Evolutionary conservation across 2,329 filamentous ascomycete genomes (phyloP).

Genomic region (Monosporascus sp.): DNA sequence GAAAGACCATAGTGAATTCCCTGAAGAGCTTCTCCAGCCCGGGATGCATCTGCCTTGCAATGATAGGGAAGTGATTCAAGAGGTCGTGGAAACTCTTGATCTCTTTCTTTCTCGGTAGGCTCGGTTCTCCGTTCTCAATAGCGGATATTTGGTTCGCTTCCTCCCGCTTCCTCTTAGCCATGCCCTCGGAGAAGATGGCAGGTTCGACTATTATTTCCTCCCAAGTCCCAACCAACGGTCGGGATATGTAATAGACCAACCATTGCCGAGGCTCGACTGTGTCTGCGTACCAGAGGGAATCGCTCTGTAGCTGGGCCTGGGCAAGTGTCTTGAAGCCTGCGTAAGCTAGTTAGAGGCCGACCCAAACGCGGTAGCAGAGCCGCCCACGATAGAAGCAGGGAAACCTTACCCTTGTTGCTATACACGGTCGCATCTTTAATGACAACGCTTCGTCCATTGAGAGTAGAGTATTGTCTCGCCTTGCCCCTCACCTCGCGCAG

Average conservation of each 20-base stretch:
- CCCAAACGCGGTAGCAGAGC: background rate
- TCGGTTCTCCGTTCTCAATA: conserved; percentile 38
- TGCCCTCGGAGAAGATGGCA: conserved; percentile 52
- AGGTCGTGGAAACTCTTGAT: conserved; percentile 88
- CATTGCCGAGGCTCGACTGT: conserved; percentile 87
- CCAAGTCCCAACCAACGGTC: conserved; percentile 77
- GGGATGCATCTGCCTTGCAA: conserved; percentile 91
- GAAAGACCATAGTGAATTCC: conserved; percentile 81
- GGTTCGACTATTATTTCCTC: conserved; percentile 70
- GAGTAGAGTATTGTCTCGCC: conserved; percentile 87
- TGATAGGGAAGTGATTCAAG: conserved; percentile 88
- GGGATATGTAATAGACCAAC: conserved; percentile 94
- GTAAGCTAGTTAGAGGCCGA: conserved; percentile 7
- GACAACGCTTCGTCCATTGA: conserved; percentile 89
- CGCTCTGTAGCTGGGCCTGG: conserved; percentile 80
- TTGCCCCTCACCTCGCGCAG: conserved; percentile 86
- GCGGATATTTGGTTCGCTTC: conserved; percentile 33
- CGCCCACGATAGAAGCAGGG: conserved; percentile 12
- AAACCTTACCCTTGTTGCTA: conserved; percentile 78
- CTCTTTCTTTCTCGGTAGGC: conserved; percentile 73
- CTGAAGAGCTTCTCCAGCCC: conserved; percentile 85
- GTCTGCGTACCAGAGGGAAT: conserved; percentile 84
- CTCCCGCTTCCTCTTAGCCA: conserved; percentile 32
- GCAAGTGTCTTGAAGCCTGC: conserved; percentile 86
- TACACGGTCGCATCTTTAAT: conserved; percentile 91